Base-by-base conservation (phyloP, 345 rosid genomes). In the Corymbia maculata region DNA sequence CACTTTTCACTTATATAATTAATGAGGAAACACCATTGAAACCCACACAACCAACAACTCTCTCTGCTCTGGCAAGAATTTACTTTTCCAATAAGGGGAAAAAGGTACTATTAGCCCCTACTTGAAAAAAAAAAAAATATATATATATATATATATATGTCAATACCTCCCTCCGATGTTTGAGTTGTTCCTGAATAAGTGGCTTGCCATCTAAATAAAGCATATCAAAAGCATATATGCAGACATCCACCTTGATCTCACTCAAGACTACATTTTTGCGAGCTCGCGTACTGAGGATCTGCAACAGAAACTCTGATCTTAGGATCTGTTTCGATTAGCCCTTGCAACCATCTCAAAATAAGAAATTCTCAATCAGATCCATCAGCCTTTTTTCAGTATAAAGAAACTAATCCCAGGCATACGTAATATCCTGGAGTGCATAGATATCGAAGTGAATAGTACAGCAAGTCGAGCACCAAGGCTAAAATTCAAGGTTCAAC, bases 181-280 rank as follows among this genome's bases (percentile, higher is more conserved):
- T 91, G 55, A 98, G 94, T 87, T 95, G 92, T 88, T 98, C 96
- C 88, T 95, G 98, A 88, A 97, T 92, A 89, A 98, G 96, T 85
- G 95, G 93, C 88, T 95, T 92, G 79, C 96, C 97, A 92, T 98
- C 94, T 47, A 94, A 93, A 92, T 95, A 96, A 88, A 98, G 92
- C 86, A 98, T 90, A 91, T 98, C 99, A 91, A 97, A 98, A 70
- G 99, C 98, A 91, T 91, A 98, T 90, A 97, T 92, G 94, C 99
- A 97, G 70, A 98, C 98, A 85, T 95, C 94, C 92, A 98, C 94
- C 93, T 97, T 98, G 92, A 98, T 97, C 88, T 98, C 99, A 91
- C 92, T 92, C 85, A 93, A 90, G 82, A 87, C 94, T 88, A 95
- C 99, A 93, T 97, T 96, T 92, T 98, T 98, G 87, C 97, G 96